Evolutionary conservation across 139 green algal species (phyloP).

Genomic region (Coelastrella sp.): DNA sequence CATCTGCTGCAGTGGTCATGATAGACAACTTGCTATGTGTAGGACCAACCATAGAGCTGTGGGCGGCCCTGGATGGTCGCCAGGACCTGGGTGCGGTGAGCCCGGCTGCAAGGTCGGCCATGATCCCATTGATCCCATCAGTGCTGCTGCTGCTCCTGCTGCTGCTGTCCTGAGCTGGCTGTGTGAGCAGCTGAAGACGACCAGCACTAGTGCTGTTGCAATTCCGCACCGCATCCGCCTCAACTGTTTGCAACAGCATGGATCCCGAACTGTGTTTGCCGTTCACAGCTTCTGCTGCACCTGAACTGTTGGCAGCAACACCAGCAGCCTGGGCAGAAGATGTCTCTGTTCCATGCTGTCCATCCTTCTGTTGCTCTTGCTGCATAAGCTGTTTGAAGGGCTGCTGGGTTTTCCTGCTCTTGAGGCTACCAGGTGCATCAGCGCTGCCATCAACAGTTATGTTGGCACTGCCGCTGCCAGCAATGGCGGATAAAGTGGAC

Average conservation of each 20-base stretch:
- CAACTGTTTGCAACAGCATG: slow-evolving; percentile 14
- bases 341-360: not conserved
- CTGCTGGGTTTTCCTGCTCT: slow-evolving; percentile 16
- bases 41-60: not conserved
- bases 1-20: slow-evolving; percentile 3
- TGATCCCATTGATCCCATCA: not conserved
- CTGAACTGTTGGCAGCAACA: not conserved
- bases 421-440: not conserved
- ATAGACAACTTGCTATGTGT: slow-evolving; percentile 29
- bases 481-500: not conserved
- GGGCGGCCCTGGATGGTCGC: not conserved
- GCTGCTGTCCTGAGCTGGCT: slow-evolving; percentile 4
- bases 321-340: not conserved
- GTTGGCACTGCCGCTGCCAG: not conserved
- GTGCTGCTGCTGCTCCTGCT: slow-evolving; percentile 6
- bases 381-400: slow-evolving; percentile 24
- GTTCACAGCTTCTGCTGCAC: slow-evolving; percentile 4
- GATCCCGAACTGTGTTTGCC: not conserved
- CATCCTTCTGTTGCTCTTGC: slow-evolving; percentile 24
- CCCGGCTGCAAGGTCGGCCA: slow-evolving; percentile 3
- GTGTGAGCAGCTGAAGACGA: not conserved
- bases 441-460: not conserved
- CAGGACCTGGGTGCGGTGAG: slow-evolving; percentile 21
- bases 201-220: not conserved
- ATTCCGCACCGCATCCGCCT: not conserved